These are phyloP conservation scores for Wilhelminamyces savonicus DNA, from an alignment of 805 yeast genomes.

Conservation along the genomic window DNA sequence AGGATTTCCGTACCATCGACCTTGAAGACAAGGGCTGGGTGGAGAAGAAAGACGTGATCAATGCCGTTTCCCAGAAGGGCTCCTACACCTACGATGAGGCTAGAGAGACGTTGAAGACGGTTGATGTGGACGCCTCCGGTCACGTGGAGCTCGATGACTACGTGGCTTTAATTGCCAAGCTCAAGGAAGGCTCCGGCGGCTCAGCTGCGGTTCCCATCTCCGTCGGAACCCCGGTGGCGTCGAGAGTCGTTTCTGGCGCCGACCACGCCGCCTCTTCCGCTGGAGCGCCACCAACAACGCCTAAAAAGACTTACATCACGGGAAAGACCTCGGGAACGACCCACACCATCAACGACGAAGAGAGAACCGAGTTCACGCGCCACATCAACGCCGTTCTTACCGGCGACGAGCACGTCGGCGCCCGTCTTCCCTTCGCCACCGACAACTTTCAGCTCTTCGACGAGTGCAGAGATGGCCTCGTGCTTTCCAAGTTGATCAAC, in stretches of 20 bases:
- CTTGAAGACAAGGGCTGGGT: constrained; percentile 90
- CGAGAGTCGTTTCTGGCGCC: constrained; percentile 15
- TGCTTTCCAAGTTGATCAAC: constrained; percentile 86
- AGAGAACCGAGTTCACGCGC: constrained; percentile 89
- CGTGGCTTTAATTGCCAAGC: constrained; percentile 75
- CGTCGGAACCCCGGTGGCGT: constrained; percentile 12
- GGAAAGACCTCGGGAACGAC: constrained; percentile 90
- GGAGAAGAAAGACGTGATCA: constrained; percentile 85
- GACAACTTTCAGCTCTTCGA: constrained; percentile 94
- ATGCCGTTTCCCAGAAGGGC: constrained; percentile 73
- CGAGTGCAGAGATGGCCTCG: constrained; percentile 93
- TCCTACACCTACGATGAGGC: constrained; percentile 84
- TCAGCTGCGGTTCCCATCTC: constrained; percentile 12
- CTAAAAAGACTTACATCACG: constrained; percentile 64
- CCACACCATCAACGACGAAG: constrained; percentile 96
- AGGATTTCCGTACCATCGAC: constrained; percentile 80
- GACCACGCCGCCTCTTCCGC: constrained; percentile 47
- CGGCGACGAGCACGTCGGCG: constrained; percentile 82
- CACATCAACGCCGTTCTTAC: constrained; percentile 89
- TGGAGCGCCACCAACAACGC: no score
- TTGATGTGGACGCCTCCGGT: constrained; percentile 93
- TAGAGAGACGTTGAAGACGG: constrained; percentile 86
- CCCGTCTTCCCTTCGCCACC: constrained; percentile 83
- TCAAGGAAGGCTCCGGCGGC: constrained; percentile 43
- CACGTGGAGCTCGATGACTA: constrained; percentile 94